phyloP scores from a whole-genome alignment of 768 basidiomycete species.

The Gyrodon lividus region DNA sequence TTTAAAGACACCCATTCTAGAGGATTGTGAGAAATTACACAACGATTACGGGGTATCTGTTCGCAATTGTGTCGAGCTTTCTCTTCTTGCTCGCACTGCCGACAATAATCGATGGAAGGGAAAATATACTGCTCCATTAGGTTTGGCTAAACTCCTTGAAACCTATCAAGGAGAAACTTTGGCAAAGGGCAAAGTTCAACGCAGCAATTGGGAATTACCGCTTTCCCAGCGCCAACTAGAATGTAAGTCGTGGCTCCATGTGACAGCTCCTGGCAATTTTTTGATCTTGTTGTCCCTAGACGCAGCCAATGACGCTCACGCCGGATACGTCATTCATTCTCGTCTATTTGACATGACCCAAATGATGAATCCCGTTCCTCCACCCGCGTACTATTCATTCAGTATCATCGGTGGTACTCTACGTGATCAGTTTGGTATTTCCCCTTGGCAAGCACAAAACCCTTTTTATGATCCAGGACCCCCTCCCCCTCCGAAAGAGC shows the following conservation, averaged over 20 bases:
- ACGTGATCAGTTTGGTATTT: conserved; percentile 35
- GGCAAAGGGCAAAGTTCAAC: conserved; percentile 56
- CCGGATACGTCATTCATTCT: conserved; percentile 54
- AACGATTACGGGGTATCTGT: conserved; percentile 40
- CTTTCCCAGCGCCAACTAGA: conserved; percentile 50
- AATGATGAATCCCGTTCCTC: conserved; percentile 32
- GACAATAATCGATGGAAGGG: conserved; percentile 77
- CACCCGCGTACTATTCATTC: conserved; percentile 54
- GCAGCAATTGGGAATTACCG: conserved; percentile 67
- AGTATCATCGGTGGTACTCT: conserved; percentile 47
- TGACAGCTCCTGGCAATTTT: background rate
- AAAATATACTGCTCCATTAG: conserved; percentile 56
- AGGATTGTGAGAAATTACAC: conserved; percentile 66
- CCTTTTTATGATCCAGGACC: conserved; percentile 75
- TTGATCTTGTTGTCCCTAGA: conserved; percentile 40
- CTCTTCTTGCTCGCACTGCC: conserved; percentile 64
- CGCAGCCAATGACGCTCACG: conserved; percentile 71
- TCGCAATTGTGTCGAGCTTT: conserved; percentile 64
- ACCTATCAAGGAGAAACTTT: conserved; percentile 53
- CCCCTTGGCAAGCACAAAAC: conserved; percentile 56
- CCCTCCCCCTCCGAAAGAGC: conserved; percentile 47
- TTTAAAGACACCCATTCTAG: conserved; percentile 35
- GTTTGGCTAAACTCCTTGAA: conserved; percentile 64
- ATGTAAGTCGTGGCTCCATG: conserved; percentile 46
- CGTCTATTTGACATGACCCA: conserved; percentile 45